Conservation (phyloP, 768 basidiomycete species). For the Mycena haematopus region DNA sequence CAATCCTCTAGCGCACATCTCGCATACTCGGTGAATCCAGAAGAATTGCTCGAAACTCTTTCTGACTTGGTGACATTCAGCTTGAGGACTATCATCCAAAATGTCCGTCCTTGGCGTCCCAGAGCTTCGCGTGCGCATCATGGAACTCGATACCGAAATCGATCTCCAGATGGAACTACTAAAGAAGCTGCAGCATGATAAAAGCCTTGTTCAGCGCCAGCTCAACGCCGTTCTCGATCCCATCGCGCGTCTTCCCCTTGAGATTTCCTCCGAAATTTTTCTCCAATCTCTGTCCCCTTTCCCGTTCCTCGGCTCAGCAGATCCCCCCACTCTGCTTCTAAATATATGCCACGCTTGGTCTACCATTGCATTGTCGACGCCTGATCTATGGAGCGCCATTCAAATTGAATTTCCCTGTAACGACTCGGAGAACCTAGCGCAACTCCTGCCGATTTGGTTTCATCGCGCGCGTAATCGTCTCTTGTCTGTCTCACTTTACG, state of each 20-base stretch:
- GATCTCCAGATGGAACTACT: not conserved
- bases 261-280: not conserved
- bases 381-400: not conserved
- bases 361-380: not conserved
- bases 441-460: not conserved
- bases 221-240: not conserved
- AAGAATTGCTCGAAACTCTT: no score
- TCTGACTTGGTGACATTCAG: no score
- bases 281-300: not conserved
- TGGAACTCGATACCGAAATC: not conserved
- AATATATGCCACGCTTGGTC: not conserved
- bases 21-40: no score
- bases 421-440: not conserved
- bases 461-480: not conserved
- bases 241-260: not conserved
- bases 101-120: not conserved
- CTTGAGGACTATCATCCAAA: not conserved
- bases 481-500: not conserved
- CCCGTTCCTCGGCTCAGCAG: no score
- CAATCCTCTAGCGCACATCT: no score
- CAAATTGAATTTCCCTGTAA: not conserved
- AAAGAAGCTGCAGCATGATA: not conserved
- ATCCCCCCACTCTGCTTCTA: not conserved
- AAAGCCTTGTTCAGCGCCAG: not conserved
- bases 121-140: not conserved